Conservation (phyloP, 768 basidiomycete species). For the Rhodotorula sphaerocarpa region DNA sequence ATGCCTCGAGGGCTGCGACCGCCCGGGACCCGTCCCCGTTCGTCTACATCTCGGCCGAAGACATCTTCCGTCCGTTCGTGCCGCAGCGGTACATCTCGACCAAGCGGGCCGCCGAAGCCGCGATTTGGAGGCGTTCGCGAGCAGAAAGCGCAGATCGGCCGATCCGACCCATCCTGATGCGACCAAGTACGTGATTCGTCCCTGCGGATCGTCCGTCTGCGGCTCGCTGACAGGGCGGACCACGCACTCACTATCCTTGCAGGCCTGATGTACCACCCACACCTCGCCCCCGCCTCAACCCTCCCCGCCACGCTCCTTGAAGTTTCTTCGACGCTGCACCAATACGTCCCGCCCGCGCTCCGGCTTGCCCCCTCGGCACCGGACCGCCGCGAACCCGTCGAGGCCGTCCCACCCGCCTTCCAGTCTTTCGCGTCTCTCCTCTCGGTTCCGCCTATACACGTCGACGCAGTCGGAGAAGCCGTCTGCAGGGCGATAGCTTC, state of each 20-base stretch:
- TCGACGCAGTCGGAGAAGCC: conserved; percentile 86
- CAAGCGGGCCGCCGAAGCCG: conserved; percentile 81
- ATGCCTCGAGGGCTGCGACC: conserved; percentile 58
- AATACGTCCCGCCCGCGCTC: conserved; percentile 50
- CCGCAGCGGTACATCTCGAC: conserved; percentile 79
- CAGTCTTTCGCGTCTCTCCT: conserved; percentile 69
- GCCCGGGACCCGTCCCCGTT: conserved; percentile 62
- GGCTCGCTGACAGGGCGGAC: too few species aligned
- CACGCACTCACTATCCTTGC: conserved; percentile 7
- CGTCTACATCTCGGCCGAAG: conserved; percentile 90
- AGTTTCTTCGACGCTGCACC: conserved; percentile 48
- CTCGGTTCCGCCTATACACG: conserved; percentile 82
- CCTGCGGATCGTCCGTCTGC: conserved; percentile 8
- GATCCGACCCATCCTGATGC: conserved; percentile 68
- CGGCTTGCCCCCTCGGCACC: conserved; percentile 45
- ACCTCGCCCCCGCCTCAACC: conserved; percentile 78
- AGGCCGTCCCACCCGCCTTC: conserved; percentile 46
- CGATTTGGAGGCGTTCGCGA: conserved; percentile 52
- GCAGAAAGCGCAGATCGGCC: conserved; percentile 40
- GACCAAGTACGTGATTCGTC: conserved; percentile 63
- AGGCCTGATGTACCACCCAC: conserved; percentile 96
- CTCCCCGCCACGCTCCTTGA: conserved; percentile 76
- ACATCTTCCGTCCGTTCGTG: conserved; percentile 78
- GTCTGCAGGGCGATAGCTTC: conserved; percentile 56
- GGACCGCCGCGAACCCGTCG: conserved; percentile 44